Evolutionary conservation across 164 flowering plant species (phyloP), one percentile per base, ranked within the genome.

Genomic region (Warburgia ugandensis): DNA sequence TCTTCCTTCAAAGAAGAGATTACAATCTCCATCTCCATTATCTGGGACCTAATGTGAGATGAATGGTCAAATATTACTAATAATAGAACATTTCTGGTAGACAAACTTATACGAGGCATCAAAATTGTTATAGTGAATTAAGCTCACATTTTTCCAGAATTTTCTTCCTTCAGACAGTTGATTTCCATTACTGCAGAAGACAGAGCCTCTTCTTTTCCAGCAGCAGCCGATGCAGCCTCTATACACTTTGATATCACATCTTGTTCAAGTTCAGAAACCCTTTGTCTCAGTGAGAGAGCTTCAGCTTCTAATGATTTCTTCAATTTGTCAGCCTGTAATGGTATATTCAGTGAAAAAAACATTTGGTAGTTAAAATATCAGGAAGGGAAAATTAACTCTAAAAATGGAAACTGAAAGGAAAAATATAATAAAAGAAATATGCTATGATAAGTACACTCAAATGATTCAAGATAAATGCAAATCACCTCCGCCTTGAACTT

Each of bases 251-350:
- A 59, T 26, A 55, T 43, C 53, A 48, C 65, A 45, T 75, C 77
- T 28, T 51, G 69, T 67, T 92, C 91, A 63, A 88, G 81, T 68
- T 80, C 78, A 41, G 67, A 67, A 36, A 80, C 57, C 51, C 73
- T 74, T 52, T 72, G 70, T 50, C 70, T 71, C 43, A 86, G 79
- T 16, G 84, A 77, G 17, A 48, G 27, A 59, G 82, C 55, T 63
- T 92, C 95, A 50, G 63, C 72, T 70, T 88, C 95, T 19, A 86
- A 66, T 2, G 84, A 78, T 43, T 63, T 71, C 69, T 70, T 86
- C 13, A 77, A 30, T 40, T 75, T 76, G 30, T 84, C 91, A 0
- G 91, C 80, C 96, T 89, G 39, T 26, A 59, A 26, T 11, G 56
- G 26, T 36, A 19, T 38, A 17, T 22, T n/a, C 8, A 29, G 14